Evolutionary conservation across 768 basidiomycete species (phyloP), one percentile per base, ranked within the genome.

Genomic region (Rhizopogon sp.): DNA sequence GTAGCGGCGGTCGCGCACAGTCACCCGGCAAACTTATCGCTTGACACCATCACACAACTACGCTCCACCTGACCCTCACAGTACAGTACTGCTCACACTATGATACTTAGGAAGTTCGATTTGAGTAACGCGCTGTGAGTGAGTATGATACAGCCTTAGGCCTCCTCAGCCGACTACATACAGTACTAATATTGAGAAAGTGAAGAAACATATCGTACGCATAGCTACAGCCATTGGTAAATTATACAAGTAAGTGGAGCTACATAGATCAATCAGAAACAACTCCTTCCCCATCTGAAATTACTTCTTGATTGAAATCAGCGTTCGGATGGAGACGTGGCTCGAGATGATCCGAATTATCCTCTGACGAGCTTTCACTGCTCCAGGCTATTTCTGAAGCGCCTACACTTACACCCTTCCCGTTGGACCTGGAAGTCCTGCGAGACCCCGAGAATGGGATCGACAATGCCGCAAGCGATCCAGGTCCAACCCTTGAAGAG

Each of bases 301-400:
- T 57, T 6, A 51, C 14, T 25, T 58, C 56, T 51, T 43, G 56
- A 40, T 37, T 41, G n/a, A 51, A 39, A 45, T 46, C 54, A 50
- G 59, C 43, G 17, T 55, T 53, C 40, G 60, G 50, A 56, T 52
- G 31, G 25, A 58, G 45, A 28, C 52, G 62, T 9, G 54, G 57
- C 17, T 64, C 61, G 41, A 60, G 54, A 13, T 59, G 43, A 3
- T 61, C 54, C 11, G 65, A 49, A 42, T 70, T 74, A 47, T 77
- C 78, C 35, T 80, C 82, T 14, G 80, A 80, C 10, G 82, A 84
- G 52, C 78, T 83, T 61, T 84, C 82, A 50, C 79, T 85, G 59
- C 82, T 82, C 81, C 83, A 84, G 1, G 64, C 64, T 42, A 68
- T 66, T 44, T 75, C 77, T 16, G 65, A 61, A 52, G 59, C 64